These are phyloP conservation scores for Chrysanthemum lavandulifolium DNA, from an alignment of 129 eudicot species.

Conservation along the genomic window DNA sequence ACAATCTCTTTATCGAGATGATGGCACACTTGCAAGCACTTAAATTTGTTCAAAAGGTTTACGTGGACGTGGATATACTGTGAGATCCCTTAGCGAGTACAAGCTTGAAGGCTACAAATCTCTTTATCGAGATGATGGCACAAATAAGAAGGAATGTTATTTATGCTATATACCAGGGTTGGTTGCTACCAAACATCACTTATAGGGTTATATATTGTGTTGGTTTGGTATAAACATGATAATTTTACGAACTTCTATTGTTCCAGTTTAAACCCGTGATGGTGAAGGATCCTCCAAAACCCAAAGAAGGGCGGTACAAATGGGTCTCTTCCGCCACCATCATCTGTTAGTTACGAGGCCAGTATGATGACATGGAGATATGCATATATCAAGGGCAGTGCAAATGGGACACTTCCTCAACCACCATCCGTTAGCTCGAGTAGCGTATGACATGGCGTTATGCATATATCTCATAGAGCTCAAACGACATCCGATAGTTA, in stretches of 20 bases:
- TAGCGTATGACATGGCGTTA: neutral
- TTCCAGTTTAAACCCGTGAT: conserved; percentile 82
- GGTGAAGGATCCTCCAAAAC: conserved; percentile 61
- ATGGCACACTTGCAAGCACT: conserved; percentile 95
- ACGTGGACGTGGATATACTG: too few relatives aligned
- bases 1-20: conserved; percentile 3
- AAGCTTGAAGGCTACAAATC: conserved; percentile 98
- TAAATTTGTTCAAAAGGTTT: conserved; percentile 92
- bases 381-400: conserved; percentile 14
- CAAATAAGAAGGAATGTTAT: conserved; percentile 88
- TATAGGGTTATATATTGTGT: conserved; percentile 34
- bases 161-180: too few relatives aligned
- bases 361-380: conserved; percentile 28
- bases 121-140: conserved; percentile 98
- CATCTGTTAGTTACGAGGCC: conserved; percentile 45
- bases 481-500: too few relatives aligned
- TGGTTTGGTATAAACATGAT: neutral
- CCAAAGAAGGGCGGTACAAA: conserved; percentile 50
- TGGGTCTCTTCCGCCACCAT: conserved; percentile 50
- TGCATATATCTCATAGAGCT: too few relatives aligned
- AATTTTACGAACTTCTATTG: neutral
- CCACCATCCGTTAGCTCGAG: too few relatives aligned
- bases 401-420: neutral
- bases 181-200: too few relatives aligned
- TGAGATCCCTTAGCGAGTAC: conserved; percentile 99